Evolutionary conservation across 164 flowering plant genomes (phyloP), one percentile per base, ranked within the genome.

Genomic region (Stephania yunnanensis): DNA sequence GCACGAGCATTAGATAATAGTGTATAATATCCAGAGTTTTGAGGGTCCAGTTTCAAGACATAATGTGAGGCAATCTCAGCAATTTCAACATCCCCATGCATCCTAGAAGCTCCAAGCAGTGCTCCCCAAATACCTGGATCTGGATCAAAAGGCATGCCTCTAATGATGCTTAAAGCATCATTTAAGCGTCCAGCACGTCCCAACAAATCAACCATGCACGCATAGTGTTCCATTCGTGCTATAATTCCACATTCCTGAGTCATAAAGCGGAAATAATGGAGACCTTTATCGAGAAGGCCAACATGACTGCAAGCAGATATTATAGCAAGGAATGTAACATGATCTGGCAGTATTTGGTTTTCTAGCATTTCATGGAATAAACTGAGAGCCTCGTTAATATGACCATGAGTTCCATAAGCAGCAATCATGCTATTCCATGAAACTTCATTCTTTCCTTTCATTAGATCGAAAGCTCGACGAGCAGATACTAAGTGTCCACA

Each of bases 111-210:
- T 44, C 95, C 98, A 53, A 95, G 87, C 77, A 94, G 73, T 25
- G 97, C 87, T n/a, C 93, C 95, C 98, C 98, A 94, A 48, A 89
- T 82, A 69, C 93, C 97, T 17, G 89, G 89, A 86, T 92, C 94
- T 55, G 95, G 85, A 42, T 81, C 46, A 72, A 92, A 89, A 44
- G 97, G 94, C 94, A 92, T 91, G 79, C 79, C 77, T 42, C 79
- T 77, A 71, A 95, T 89, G 50, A 89, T 74, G 50, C 80, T 75
- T 31, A 81, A 76, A 66, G 97, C 97, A 79, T 91, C 90, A 52
- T 77, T 66, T 55, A 90, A 70, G 46, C 80, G 84, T 42, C 97
- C 98, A 30, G 91, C 90, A 52, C 97, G 92, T 17, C 93, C 94
- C 80, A 84, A 86, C 76, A 89, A 78, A 87, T 95, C 98, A 71